Evolutionary conservation across 1,139 yeast genomes (phyloP).

Genomic region (Hyphopichia wangnamkhiaoensis): DNA sequence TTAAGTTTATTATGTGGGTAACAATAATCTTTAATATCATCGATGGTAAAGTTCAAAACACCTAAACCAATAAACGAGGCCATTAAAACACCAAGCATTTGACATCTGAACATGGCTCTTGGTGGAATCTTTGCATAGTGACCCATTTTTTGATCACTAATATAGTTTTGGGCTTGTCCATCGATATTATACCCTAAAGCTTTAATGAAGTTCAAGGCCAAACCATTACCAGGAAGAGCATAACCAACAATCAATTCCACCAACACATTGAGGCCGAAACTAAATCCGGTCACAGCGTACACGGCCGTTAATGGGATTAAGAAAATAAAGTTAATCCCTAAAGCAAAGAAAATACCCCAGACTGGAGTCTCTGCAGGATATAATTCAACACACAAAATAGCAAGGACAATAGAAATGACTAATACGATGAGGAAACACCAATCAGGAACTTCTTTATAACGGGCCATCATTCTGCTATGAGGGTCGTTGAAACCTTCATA

Average conservation of each 20-base stretch:
- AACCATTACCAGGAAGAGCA: slow-evolving; percentile 58
- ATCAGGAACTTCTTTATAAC: slow-evolving; percentile 63
- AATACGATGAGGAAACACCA: slow-evolving; percentile 55
- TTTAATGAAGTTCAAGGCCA: slow-evolving; percentile 55
- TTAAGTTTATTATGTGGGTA: slow-evolving; percentile 37
- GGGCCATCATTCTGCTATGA: slow-evolving; percentile 55
- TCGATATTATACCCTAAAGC: slow-evolving; percentile 57
- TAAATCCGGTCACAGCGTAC: slow-evolving; percentile 50
- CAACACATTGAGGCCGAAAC: slow-evolving; percentile 55
- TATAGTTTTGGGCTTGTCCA: slow-evolving; percentile 55
- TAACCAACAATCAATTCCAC: slow-evolving; percentile 60
- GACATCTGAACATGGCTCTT: slow-evolving; percentile 60
- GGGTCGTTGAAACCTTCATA: slow-evolving; percentile 37
- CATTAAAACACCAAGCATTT: slow-evolving; percentile 45
- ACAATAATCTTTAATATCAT: slow-evolving; percentile 44
- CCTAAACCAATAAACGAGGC: slow-evolving; percentile 53
- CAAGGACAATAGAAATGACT: slow-evolving; percentile 49
- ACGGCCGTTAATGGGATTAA: slow-evolving; percentile 51
- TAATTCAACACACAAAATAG: slow-evolving; percentile 47
- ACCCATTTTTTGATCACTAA: slow-evolving; percentile 53
- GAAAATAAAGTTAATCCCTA: slow-evolving; percentile 55
- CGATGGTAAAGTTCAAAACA: slow-evolving; percentile 53
- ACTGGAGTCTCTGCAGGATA: slow-evolving; percentile 54
- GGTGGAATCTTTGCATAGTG: slow-evolving; percentile 64
- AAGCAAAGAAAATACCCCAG: slow-evolving; percentile 59